Evolutionary conservation across 495 filamentous ascomycete genomes (phyloP).

Genomic region (Corynascus novoguineensis): DNA sequence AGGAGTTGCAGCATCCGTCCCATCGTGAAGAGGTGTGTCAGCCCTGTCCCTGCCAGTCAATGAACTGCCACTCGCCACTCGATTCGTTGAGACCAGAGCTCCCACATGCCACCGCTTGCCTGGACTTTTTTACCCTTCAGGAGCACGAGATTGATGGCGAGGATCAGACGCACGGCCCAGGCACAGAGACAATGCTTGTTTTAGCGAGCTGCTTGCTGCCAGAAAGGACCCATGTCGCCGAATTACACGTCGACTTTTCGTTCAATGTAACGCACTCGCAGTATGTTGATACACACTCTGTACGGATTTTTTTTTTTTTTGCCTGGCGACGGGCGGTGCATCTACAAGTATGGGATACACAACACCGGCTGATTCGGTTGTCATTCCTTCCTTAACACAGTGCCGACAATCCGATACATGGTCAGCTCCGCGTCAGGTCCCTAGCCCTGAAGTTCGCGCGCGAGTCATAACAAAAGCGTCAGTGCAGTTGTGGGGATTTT

Average conservation of each 20-base stretch:
- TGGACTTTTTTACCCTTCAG: constrained; percentile 10
- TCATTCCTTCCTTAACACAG: too few relatives aligned
- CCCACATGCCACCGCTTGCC: constrained; percentile 3
- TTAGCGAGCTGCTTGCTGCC: background rate
- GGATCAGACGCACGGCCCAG: background rate
- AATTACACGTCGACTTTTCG: too few relatives aligned
- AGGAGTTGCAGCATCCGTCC: constrained; percentile 4
- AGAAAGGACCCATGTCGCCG: background rate
- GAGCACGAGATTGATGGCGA: background rate
- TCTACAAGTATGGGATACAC: too few relatives aligned
- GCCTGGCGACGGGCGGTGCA: too few relatives aligned
- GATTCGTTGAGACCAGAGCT: background rate
- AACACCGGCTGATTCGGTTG: too few relatives aligned
- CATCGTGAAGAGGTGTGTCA: too few relatives aligned
- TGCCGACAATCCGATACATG: background rate
- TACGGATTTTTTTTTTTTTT: too few relatives aligned
- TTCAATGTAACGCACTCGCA: too few relatives aligned
- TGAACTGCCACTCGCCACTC: constrained; percentile 5
- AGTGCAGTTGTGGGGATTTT: constrained; percentile 7
- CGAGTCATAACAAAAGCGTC: constrained; percentile 13
- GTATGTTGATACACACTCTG: too few relatives aligned
- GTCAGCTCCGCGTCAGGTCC: constrained; percentile 2
- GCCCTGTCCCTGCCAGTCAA: constrained; percentile 5
- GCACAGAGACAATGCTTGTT: background rate
- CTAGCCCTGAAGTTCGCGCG: background rate